A percentile compares a stretch with the other conserved stretches of the same genome.
Conservation (phyloP, 805 yeast genomes). For the Candida quercuum region DNA sequence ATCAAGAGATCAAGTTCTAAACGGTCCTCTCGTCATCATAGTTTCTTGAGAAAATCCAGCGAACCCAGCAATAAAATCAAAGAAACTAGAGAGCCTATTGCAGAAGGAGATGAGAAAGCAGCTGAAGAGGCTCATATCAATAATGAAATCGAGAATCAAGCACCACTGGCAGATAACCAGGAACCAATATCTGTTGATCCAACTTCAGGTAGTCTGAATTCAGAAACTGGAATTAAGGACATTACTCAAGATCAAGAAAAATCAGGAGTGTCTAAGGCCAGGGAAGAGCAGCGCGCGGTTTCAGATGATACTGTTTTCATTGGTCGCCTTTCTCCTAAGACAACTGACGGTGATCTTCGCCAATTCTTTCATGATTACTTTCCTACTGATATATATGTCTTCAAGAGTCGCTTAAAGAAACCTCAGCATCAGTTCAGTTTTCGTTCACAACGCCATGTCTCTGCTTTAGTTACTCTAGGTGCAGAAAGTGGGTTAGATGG, state of each 20-base stretch:
- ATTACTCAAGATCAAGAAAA: neutral
- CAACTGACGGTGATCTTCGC: conserved; percentile 39
- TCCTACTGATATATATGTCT: conserved; percentile 44
- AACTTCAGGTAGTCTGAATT: neutral
- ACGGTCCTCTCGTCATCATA: conserved; percentile 6
- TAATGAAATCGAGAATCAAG: no score
- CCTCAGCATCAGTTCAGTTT: conserved; percentile 22
- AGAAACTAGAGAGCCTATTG: neutral
- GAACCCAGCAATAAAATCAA: neutral
- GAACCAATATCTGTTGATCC: conserved; percentile 1
- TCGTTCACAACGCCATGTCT: conserved; percentile 30
- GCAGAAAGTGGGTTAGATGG: conserved; percentile 35
- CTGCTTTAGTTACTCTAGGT: conserved; percentile 47
- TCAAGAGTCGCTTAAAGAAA: conserved; percentile 30
- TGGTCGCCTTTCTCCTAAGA: conserved; percentile 32
- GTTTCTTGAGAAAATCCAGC: conserved; percentile 4
- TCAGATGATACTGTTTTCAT: conserved; percentile 45
- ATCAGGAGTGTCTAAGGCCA: no score
- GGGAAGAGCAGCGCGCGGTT: conserved; percentile 8
- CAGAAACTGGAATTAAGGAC: neutral
- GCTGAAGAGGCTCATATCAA: neutral
- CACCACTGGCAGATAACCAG: neutral
- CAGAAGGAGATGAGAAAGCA: neutral
- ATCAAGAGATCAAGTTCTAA: conserved; percentile 12
- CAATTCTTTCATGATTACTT: conserved; percentile 37